Base-by-base conservation (phyloP, 352 stramenopile genomes). In the Phytopythium chamaehyphon region DNA sequence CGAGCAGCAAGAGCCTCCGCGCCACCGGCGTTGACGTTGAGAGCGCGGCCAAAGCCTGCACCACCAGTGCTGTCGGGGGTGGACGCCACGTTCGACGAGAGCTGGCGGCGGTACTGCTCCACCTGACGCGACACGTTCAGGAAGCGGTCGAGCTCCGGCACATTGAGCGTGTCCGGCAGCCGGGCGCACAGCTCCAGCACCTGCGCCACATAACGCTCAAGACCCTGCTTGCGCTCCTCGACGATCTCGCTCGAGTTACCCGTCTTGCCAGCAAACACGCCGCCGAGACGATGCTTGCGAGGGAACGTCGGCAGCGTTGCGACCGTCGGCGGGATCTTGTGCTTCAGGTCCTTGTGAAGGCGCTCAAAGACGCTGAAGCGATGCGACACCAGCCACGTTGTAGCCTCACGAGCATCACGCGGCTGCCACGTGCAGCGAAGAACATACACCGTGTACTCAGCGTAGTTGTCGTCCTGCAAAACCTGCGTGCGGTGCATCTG, bases 361-460 rank as follows among this genome's bases (percentile, higher is more conserved):
- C 68, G 67, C 58, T 88, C 76, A 49, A 88, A 88, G 18, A 86
- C 72, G 18, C 69, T 83, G 53, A 88, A 88, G 24, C 76, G 76
- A 54, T 88, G 74, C 58, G 76, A 88, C 31, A 88, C 75, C 31
- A 88, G 64, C 76, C 74, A 88, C 46, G 72, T 73, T 16, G 73
- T 85, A 2, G 71, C 61, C 45, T 86, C 66, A 8, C 49, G 51
- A 2, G 57, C 56, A 21, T 88, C 82, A 44, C 83, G 85, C 2
- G 82, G 63, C 54, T 93, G 80, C 82, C 82, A 95, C 55, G 88
- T 64, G 57, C 84, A 95, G 49, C 80, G 80, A 45, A 95, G 64
- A 55, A 95, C 84, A 57, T 95, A 95, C 49, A 92, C 84, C 24
- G 84, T 95, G 69, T 95, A 95, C 54, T 95, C 82, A 35, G 76